Evolutionary conservation across 108 stramenopile species (phyloP).

Genomic region (Nitzschia sp.): DNA sequence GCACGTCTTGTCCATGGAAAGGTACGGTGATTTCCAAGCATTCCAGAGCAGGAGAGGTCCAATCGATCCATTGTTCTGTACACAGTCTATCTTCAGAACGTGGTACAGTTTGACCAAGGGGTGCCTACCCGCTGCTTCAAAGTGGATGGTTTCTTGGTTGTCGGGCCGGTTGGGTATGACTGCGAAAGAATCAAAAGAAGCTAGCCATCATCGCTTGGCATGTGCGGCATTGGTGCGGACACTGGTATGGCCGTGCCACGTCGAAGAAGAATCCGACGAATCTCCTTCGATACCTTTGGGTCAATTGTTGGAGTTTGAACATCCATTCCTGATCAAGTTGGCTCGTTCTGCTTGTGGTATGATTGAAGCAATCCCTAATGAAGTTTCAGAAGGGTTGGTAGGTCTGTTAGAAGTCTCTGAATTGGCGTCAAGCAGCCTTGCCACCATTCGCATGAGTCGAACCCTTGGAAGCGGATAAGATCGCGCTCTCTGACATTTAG

Average conservation of each 20-base stretch:
- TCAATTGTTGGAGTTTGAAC: slow-evolving; percentile 47
- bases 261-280: slow-evolving; percentile 23
- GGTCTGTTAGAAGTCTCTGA: slow-evolving; percentile 9
- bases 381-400: slow-evolving; percentile 40
- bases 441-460: slow-evolving; percentile 1
- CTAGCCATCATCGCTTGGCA: slow-evolving; percentile 55
- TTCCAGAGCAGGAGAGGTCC: slow-evolving; percentile 38
- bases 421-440: slow-evolving; percentile 2
- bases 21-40: slow-evolving; percentile 70
- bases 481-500: too few species aligned
- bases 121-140: slow-evolving; percentile 20
- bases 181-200: background rate
- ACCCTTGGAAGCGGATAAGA: background rate
- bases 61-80: slow-evolving; percentile 73
- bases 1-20: slow-evolving; percentile 58
- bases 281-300: slow-evolving; percentile 29
- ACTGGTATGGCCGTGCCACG: slow-evolving; percentile 62
- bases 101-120: slow-evolving; percentile 53
- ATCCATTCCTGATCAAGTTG: slow-evolving; percentile 58
- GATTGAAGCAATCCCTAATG: slow-evolving; percentile 63
- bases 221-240: slow-evolving; percentile 71
- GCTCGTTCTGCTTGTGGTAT: slow-evolving; percentile 69
- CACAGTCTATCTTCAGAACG: slow-evolving; percentile 61
- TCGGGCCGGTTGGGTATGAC: slow-evolving; percentile 31
- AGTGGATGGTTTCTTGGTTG: slow-evolving; percentile 61